phyloP scores from a whole-genome alignment of 371 early-diverging fungal species.

The Mucor piriformis region DNA sequence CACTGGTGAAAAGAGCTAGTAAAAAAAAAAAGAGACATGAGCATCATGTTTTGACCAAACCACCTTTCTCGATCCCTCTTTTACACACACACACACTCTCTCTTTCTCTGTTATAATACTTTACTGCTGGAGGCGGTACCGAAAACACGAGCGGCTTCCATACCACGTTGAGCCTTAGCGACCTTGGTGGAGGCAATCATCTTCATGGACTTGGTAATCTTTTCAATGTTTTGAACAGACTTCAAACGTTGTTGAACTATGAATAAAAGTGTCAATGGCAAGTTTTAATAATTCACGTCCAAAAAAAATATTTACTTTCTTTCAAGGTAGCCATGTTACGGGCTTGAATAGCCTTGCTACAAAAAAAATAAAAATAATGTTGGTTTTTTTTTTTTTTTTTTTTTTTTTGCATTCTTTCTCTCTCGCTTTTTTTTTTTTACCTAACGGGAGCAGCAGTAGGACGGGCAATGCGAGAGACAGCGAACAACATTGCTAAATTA shows the following conservation, averaged over 20 bases:
- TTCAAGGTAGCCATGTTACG: constrained; percentile 92
- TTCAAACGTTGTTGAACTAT: constrained; percentile 94
- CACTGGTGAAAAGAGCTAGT: constrained; percentile 79
- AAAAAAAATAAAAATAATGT: neutral
- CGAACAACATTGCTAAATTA: constrained; percentile 30
- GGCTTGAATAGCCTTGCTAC: constrained; percentile 67
- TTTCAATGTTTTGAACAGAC: constrained; percentile 96
- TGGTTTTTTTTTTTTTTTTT: neutral
- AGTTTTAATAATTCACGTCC: neutral
- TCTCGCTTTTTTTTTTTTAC: constrained; percentile 7
- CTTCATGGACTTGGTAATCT: constrained; percentile 99
- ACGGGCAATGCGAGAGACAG: constrained; percentile 44
- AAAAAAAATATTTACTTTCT: constrained; percentile 73
- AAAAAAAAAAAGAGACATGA: constrained; percentile 3
- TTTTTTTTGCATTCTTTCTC: constrained; percentile 12
- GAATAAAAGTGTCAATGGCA: neutral
- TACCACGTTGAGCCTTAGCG: constrained; percentile 90
- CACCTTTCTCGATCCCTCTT: neutral
- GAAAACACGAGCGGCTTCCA: constrained; percentile 91
- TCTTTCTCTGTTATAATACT: constrained; percentile 12
- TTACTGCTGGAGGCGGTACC: constrained; percentile 78
- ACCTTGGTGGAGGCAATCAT: constrained; percentile 99
- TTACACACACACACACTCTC: neutral
- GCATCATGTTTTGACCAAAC: neutral
- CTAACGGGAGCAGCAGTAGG: constrained; percentile 37